These are phyloP conservation scores for Arthrobotrys megalospora DNA, from an alignment of 2,329 filamentous ascomycete species.

Conservation along the genomic window DNA sequence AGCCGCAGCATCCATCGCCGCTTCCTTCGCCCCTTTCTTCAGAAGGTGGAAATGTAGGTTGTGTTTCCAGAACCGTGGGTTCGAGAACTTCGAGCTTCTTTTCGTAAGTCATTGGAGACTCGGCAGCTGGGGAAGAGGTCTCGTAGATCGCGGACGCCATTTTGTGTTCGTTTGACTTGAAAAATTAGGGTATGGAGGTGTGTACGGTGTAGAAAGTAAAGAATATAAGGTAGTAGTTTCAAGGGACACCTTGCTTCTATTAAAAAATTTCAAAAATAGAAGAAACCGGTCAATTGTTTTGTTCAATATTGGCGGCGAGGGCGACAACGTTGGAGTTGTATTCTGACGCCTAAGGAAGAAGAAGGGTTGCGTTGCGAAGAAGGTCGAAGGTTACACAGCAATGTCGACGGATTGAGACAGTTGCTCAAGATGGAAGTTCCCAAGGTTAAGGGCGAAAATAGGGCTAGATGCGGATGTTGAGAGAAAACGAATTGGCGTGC, in stretches of 20 bases:
- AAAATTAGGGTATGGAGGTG: neutral
- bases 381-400: slow-evolving; percentile 19
- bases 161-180: slow-evolving; percentile 6
- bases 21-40: slow-evolving; percentile 15
- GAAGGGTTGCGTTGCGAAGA: neutral
- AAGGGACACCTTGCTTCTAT: neutral
- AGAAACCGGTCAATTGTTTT: neutral
- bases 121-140: slow-evolving; percentile 25
- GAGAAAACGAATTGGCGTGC: neutral
- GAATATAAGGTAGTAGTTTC: neutral
- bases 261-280: neutral
- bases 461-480: neutral
- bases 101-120: slow-evolving; percentile 46
- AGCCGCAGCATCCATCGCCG: slow-evolving; percentile 7
- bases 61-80: slow-evolving; percentile 48
- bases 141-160: slow-evolving; percentile 34
- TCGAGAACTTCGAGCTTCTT: slow-evolving; percentile 30
- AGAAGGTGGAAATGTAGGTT: slow-evolving; percentile 33
- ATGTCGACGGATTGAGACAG: slow-evolving; percentile 27
- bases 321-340: neutral
- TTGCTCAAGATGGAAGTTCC: slow-evolving; percentile 13
- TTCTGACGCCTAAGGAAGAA: neutral
- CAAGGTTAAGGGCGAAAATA: slow-evolving; percentile 7
- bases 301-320: neutral
- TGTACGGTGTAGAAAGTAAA: neutral